phyloP scores from a whole-genome alignment of 768 basidiomycete genomes.

The Thelephora ganbajun region DNA sequence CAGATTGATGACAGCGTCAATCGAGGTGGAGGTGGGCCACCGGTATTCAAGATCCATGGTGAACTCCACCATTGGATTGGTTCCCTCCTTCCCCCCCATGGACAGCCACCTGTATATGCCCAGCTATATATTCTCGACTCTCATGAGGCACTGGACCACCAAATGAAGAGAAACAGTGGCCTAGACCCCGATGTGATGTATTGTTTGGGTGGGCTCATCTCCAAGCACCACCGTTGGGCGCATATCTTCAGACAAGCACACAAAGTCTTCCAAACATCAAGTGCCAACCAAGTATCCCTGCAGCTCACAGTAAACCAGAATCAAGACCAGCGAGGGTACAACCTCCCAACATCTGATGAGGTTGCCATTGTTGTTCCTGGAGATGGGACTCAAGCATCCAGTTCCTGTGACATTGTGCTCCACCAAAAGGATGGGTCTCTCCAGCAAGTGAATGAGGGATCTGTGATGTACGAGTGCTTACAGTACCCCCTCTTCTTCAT shows the following conservation, averaged over 20 bases:
- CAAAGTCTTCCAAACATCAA: conserved; percentile 5
- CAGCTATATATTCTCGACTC: conserved; percentile 31
- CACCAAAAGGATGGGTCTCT: conserved; percentile 13
- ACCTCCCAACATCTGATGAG: conserved; percentile 28
- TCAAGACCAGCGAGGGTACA: conserved; percentile 24
- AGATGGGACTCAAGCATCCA: conserved; percentile 9
- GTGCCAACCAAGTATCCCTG: no score
- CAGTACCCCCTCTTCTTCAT: conserved; percentile 34
- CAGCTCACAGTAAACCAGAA: background rate
- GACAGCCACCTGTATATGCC: conserved; percentile 17
- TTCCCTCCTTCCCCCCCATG: conserved; percentile 14
- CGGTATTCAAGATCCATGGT: conserved; percentile 21
- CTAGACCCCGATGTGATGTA: no score
- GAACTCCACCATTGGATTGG: conserved; percentile 24
- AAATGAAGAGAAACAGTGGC: conserved; percentile 6
- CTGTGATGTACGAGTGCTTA: conserved; percentile 23
- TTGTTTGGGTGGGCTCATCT: no score
- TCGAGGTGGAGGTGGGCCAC: conserved; percentile 18
- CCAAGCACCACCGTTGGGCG: conserved; percentile 6
- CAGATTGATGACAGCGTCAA: conserved; percentile 16
- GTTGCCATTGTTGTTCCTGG: conserved; percentile 29
- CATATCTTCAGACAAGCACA: conserved; percentile 6
- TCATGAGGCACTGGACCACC: conserved; percentile 16
- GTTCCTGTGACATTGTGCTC: conserved; percentile 22
- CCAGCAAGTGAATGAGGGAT: conserved; percentile 18